These are phyloP conservation scores for Pythium aristosporum DNA, from an alignment of 352 stramenopile species.

Conservation along the genomic window DNA sequence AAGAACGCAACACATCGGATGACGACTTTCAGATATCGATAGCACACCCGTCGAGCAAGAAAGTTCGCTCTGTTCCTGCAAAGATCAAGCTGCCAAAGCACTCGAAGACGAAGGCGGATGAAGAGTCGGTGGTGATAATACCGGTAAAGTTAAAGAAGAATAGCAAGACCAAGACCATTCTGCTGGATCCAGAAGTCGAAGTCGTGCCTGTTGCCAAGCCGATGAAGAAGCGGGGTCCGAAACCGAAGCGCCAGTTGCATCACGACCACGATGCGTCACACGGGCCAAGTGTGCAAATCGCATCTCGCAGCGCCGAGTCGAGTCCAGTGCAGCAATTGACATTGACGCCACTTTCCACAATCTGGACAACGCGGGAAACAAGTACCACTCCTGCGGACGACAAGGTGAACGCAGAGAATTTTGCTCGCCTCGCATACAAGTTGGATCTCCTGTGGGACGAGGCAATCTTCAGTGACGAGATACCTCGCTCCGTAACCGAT, in stretches of 20 bases:
- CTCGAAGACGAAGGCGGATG: neutral
- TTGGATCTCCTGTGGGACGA: slow-evolving; percentile 77
- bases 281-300: neutral
- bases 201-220: neutral
- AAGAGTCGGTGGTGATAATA: neutral
- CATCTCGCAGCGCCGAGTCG: neutral
- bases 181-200: neutral
- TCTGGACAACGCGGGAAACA: slow-evolving; percentile 23
- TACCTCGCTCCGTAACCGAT: neutral
- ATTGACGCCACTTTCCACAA: slow-evolving; percentile 22
- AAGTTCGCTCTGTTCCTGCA: neutral
- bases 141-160: slow-evolving; percentile 13
- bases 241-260: slow-evolving; percentile 2
- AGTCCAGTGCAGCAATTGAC: neutral
- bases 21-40: slow-evolving; percentile 11
- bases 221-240: slow-evolving; percentile 15
- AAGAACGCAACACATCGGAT: neutral
- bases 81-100: slow-evolving; percentile 8
- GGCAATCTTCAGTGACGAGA: slow-evolving; percentile 49
- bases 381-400: neutral
- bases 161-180: slow-evolving; percentile 4
- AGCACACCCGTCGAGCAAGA: neutral
- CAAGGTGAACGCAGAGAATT: neutral
- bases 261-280: neutral
- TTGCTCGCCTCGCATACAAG: slow-evolving; percentile 40